phyloP scores from a whole-genome alignment of 176 grass and related monocot species.

The Saccharum officinarum region DNA sequence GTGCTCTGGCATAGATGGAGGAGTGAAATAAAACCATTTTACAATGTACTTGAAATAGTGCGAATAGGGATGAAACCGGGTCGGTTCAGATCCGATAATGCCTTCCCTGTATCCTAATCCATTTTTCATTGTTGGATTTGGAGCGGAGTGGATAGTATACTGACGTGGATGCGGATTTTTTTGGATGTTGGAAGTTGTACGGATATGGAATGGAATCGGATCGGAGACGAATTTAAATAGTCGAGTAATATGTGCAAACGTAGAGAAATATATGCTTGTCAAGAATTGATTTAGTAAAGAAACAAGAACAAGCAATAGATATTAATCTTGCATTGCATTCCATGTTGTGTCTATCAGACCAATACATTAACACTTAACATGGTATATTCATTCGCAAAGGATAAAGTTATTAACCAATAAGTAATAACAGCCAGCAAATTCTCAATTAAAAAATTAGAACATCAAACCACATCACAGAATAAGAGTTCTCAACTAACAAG shows the following conservation, averaged over 20 bases:
- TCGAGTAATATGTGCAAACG: not conserved
- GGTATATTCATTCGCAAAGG: too few relatives aligned
- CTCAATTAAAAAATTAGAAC: too few relatives aligned
- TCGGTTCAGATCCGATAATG: not conserved
- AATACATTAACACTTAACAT: too few relatives aligned
- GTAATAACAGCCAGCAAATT: too few relatives aligned
- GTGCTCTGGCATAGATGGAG: not conserved
- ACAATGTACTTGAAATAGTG: not conserved
- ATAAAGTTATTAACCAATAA: too few relatives aligned
- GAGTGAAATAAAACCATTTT: not conserved
- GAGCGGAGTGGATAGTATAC: not conserved
- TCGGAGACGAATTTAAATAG: too few relatives aligned
- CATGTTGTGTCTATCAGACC: too few relatives aligned
- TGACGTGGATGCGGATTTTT: not conserved
- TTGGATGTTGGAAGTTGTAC: not conserved
- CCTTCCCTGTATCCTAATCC: not conserved
- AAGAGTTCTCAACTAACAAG: too few relatives aligned
- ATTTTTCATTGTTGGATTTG: not conserved
- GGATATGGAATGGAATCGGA: not conserved
- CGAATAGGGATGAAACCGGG: not conserved
- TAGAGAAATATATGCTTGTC: not conserved
- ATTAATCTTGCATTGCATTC: too few relatives aligned
- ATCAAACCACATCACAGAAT: too few relatives aligned
- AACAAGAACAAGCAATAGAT: too few relatives aligned
- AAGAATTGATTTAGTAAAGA: not conserved